Base-by-base conservation (phyloP, 2,329 filamentous ascomycete species). In the Proliferodiscus dingleyae region DNA sequence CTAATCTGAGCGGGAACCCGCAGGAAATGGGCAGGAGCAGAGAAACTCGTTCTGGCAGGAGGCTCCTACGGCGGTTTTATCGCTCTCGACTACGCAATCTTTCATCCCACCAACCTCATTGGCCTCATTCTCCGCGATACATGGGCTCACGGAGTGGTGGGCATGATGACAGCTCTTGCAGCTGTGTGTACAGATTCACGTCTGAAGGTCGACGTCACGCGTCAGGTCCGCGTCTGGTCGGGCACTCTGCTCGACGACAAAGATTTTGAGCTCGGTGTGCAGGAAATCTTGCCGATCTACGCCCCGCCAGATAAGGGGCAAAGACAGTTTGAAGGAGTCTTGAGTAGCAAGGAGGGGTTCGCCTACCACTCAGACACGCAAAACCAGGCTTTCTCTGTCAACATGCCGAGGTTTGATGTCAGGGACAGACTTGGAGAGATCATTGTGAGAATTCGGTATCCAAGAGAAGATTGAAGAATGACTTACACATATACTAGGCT, bases 401-500 rank as follows among this genome's bases (percentile, higher is more conserved):
- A 37, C 16, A 21, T 43, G 32, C 41, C 41, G 18, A 13, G 30
- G 9, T 43, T 43, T 37, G 41, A 43, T 37, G 41, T 43, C 13
- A 29, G 41, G 9, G 30, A 43, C 21, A 5, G 23, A 37, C 41
- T 32, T 15, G 16, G 16, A 15, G 13, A 32, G 3, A 32, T 32
- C 29, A 32, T n/a, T 13, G 29, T 32, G 28, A 15, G 4, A 15
- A 32, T n/a, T 32, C 13, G 13, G 16, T 15, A 13, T 32, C 29
- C 29, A 15, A 13, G 6, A n/a, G n/a, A 30, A 15, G 5, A 32
- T 32, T 15, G 10, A 2, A 32, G 2, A n/a, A n/a, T 1, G 15
- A 13, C 29, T 32, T n/a, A 32, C 29, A n/a, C 3, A 15, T n/a
- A 15, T 8, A 13, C 16, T 15, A 32, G 29, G 13, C 29, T 32